These are phyloP conservation scores for Vachellia collinsii DNA, from an alignment of 306 rosid species.

Conservation along the genomic window DNA sequence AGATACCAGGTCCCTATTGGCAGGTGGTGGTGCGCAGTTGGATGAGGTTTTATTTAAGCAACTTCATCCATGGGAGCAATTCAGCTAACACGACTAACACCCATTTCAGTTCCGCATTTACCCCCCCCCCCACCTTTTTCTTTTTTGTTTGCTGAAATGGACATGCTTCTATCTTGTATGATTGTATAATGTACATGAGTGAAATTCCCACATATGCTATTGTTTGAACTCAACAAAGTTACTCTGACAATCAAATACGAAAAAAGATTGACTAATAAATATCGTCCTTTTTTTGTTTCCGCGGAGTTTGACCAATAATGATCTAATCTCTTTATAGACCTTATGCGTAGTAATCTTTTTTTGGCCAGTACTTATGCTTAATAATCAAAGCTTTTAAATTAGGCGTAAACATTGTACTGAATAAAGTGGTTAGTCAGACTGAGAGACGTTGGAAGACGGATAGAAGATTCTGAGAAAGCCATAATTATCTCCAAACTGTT, in stretches of 20 bases:
- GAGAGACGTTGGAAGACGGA: slow-evolving; percentile 7
- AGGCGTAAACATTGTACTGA: background rate
- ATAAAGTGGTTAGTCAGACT: background rate
- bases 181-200: slow-evolving; percentile 37
- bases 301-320: slow-evolving; percentile 8
- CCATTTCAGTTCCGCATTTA: slow-evolving; percentile 16
- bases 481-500: background rate
- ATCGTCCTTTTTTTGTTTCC: background rate
- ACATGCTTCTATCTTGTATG: slow-evolving; percentile 12
- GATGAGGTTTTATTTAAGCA: slow-evolving; percentile 51
- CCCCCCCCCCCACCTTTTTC: no score
- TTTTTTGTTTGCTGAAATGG: background rate
- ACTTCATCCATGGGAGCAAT: slow-evolving; percentile 44
- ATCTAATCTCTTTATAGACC: slow-evolving; percentile 9
- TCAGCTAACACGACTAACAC: slow-evolving; percentile 46
- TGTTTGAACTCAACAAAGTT: slow-evolving; percentile 1
- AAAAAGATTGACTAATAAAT: slow-evolving; percentile 14
- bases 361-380: no score
- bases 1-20: slow-evolving; percentile 1
- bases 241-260: background rate
- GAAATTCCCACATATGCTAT: slow-evolving; percentile 4
- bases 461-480: background rate
- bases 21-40: slow-evolving; percentile 24
- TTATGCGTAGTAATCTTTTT: no score
- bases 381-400: slow-evolving; percentile 9